These are phyloP conservation scores for Lactifluus volemus DNA, from an alignment of 768 basidiomycete species.

Conservation along the genomic window DNA sequence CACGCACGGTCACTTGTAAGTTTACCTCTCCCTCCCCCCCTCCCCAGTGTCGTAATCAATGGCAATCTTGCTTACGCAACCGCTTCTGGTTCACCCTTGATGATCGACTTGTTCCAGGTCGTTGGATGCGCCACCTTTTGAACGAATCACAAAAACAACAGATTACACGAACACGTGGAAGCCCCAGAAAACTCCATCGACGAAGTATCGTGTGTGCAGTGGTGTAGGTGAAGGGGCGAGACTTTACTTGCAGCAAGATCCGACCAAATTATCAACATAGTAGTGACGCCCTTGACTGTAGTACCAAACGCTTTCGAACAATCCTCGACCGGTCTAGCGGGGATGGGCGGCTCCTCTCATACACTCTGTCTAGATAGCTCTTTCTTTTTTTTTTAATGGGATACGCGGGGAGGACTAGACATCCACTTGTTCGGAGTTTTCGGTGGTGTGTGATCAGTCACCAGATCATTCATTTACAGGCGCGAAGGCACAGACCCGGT, in stretches of 20 bases:
- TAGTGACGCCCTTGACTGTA: not conserved
- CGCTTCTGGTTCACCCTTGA: not conserved
- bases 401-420: not conserved
- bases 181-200: no score
- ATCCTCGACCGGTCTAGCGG: not conserved
- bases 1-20: not conserved
- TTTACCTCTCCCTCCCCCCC: no score
- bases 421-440: not conserved
- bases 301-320: not conserved
- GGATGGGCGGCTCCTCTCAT: no score
- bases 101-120: constrained; percentile 2
- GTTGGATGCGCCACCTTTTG: not conserved
- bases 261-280: not conserved
- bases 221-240: not conserved
- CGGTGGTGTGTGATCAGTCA: not conserved
- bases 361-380: not conserved
- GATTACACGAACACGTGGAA: no score
- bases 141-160: not conserved
- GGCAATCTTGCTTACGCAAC: not conserved
- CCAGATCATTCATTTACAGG: not conserved
- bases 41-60: not conserved
- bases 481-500: not conserved
- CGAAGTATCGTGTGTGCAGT: no score
- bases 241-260: not conserved
- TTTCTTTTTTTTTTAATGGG: not conserved